Evolutionary conservation across 2,329 filamentous ascomycete genomes (phyloP).

Genomic region (Colletotrichum acutatum): DNA sequence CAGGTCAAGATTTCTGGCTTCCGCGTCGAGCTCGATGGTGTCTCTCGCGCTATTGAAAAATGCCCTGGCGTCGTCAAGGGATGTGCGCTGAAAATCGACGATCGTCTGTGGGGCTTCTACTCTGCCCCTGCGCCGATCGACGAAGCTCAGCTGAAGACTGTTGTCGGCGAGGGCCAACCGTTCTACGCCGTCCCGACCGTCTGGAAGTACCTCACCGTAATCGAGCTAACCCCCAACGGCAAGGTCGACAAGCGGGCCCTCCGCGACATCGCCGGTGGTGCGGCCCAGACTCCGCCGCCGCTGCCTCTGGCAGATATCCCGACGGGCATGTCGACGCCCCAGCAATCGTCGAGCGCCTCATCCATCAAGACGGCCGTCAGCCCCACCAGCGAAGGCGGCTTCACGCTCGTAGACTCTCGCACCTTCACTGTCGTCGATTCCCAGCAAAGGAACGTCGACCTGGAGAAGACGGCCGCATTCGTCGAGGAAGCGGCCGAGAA

Average conservation of each 20-base stretch:
- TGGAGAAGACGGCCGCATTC: slow-evolving; percentile 32
- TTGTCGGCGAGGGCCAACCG: slow-evolving; percentile 57
- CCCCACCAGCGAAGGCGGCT: slow-evolving; percentile 19
- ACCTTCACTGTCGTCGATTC: slow-evolving; percentile 12
- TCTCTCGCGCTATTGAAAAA: slow-evolving; percentile 60
- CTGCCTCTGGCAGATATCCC: neutral
- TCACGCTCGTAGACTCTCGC: slow-evolving; percentile 25
- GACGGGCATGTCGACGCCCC: slow-evolving; percentile 6
- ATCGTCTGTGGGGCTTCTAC: slow-evolving; percentile 62
- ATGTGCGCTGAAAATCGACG: slow-evolving; percentile 58
- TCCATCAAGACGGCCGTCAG: slow-evolving; percentile 22
- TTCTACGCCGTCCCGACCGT: slow-evolving; percentile 65
- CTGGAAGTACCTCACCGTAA: slow-evolving; percentile 53
- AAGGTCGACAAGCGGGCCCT: slow-evolving; percentile 66
- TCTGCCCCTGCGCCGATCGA: slow-evolving; percentile 47
- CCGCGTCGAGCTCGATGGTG: slow-evolving; percentile 69
- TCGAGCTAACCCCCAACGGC: slow-evolving; percentile 65
- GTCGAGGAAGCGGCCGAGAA: slow-evolving; percentile 17
- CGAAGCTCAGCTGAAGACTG: slow-evolving; percentile 49
- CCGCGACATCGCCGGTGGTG: slow-evolving; percentile 42
- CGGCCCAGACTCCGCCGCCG: no score
- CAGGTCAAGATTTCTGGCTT: slow-evolving; percentile 70
- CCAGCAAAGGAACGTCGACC: slow-evolving; percentile 16
- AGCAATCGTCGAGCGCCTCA: slow-evolving; percentile 9
- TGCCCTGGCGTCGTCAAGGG: slow-evolving; percentile 59